These are phyloP conservation scores for Xylaria sp. DNA, from an alignment of 2,329 filamentous ascomycete genomes.

Conservation along the genomic window DNA sequence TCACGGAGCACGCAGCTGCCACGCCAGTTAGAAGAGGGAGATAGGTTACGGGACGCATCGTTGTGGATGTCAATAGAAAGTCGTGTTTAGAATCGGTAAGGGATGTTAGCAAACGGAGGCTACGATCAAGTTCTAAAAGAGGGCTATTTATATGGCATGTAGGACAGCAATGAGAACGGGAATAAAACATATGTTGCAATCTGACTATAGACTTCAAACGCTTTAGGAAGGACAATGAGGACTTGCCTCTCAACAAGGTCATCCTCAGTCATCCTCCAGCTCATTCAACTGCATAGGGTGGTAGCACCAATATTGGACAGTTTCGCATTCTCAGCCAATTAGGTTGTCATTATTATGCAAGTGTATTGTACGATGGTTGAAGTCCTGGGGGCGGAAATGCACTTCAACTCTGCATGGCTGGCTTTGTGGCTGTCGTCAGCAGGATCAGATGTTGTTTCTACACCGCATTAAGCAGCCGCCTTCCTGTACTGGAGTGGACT, in stretches of 20 bases:
- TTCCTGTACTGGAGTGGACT: slow-evolving; percentile 22
- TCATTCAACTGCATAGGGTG: slow-evolving; percentile 5
- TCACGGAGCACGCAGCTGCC: slow-evolving; percentile 40
- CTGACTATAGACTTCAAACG: slow-evolving; percentile 9
- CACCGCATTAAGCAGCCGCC: slow-evolving; percentile 9
- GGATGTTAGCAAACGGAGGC: background rate
- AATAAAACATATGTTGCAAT: slow-evolving; percentile 32
- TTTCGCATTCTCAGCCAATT: slow-evolving; percentile 7
- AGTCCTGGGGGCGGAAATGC: background rate
- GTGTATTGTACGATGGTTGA: background rate
- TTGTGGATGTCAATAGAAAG: background rate
- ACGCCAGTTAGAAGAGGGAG: slow-evolving; percentile 27
- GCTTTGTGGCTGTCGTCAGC: slow-evolving; percentile 22
- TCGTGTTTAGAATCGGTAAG: background rate
- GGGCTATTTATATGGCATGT: slow-evolving; percentile 13
- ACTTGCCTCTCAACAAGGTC: background rate
- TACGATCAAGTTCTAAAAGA: background rate
- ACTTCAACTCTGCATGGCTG: background rate
- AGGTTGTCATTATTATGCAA: slow-evolving; percentile 4
- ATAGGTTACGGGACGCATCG: slow-evolving; percentile 22
- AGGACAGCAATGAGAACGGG: background rate
- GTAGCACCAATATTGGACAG: slow-evolving; percentile 1
- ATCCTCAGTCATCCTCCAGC: no score
- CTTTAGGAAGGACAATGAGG: slow-evolving; percentile 31
- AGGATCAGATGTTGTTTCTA: slow-evolving; percentile 19